These are phyloP conservation scores for Hortiboletus campestris DNA, from an alignment of 768 basidiomycete species.

Conservation along the genomic window DNA sequence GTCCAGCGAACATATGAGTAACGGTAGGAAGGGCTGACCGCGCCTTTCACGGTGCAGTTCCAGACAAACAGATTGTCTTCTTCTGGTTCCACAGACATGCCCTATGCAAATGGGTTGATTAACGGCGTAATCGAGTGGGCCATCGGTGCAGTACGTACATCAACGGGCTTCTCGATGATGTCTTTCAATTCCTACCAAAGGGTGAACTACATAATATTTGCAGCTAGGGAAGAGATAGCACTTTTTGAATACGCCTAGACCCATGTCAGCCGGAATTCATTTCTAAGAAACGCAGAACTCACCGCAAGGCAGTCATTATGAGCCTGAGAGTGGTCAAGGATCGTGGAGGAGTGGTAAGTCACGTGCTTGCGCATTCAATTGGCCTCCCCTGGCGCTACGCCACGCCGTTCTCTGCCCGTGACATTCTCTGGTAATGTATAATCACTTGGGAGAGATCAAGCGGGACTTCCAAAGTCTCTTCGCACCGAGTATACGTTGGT, in stretches of 20 bases:
- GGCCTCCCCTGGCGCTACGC: too few relatives aligned
- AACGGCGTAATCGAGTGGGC: constrained; percentile 6
- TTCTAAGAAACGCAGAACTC: constrained; percentile 7
- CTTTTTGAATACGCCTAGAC: constrained; percentile 73
- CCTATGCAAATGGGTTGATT: constrained; percentile 40
- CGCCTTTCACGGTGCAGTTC: constrained; percentile 75
- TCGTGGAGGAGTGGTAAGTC: constrained; percentile 1
- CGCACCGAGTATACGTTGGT: background rate
- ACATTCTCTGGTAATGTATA: background rate
- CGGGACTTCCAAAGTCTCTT: background rate
- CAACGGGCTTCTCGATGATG: constrained; percentile 60
- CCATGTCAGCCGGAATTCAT: constrained; percentile 20
- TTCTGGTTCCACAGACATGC: constrained; percentile 55
- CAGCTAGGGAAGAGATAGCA: constrained; percentile 25
- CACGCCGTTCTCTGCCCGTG: background rate
- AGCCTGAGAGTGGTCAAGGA: background rate
- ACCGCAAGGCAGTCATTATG: constrained; percentile 42
- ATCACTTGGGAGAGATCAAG: background rate
- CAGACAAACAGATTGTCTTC: constrained; percentile 77
- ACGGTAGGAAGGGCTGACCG: constrained; percentile 43
- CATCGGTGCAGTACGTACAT: constrained; percentile 42
- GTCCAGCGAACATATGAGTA: background rate
- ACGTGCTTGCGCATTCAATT: constrained; percentile 15
- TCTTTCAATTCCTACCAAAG: constrained; percentile 60
- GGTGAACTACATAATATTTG: constrained; percentile 7